A percentile compares a stretch with the other conserved stretches of the same genome.
phyloP scores from a whole-genome alignment of 2,329 filamentous ascomycete species.

The Trichoderma lentiforme region DNA sequence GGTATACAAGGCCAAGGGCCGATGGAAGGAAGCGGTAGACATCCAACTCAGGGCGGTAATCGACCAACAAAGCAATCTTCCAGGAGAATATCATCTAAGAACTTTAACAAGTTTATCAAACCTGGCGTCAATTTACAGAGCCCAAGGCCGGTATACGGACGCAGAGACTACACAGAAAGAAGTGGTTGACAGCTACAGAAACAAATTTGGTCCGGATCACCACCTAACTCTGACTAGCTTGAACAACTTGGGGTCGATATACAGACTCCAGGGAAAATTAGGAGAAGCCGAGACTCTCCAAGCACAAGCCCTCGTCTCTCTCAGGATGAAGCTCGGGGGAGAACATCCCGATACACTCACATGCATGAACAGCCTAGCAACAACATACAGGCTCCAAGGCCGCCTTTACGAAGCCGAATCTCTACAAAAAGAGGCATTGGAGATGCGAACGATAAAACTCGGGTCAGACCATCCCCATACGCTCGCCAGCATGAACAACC shows the following conservation, averaged over 20 bases:
- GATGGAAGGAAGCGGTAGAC: slow-evolving; percentile 4
- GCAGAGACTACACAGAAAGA: neutral
- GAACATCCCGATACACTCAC: neutral
- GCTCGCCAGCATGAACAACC: neutral
- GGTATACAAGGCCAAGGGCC: slow-evolving; percentile 1
- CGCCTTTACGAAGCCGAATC: neutral
- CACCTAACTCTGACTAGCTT: neutral
- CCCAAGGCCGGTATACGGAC: neutral
- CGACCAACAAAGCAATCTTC: no score
- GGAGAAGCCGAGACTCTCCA: neutral
- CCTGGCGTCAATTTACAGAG: neutral
- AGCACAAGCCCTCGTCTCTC: neutral
- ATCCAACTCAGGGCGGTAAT: neutral
- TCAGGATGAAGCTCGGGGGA: neutral
- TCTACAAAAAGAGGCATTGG: neutral
- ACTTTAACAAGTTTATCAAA: neutral
- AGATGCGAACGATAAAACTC: neutral
- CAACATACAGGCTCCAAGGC: neutral
- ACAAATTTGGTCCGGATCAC: neutral
- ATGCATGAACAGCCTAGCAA: neutral
- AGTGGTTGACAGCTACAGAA: neutral
- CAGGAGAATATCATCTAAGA: neutral
- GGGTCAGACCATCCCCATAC: neutral
- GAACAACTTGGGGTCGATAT: neutral
- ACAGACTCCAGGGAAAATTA: neutral